Conservation (phyloP, 208 protist genomes). For the Leishmania tarentolae region DNA sequence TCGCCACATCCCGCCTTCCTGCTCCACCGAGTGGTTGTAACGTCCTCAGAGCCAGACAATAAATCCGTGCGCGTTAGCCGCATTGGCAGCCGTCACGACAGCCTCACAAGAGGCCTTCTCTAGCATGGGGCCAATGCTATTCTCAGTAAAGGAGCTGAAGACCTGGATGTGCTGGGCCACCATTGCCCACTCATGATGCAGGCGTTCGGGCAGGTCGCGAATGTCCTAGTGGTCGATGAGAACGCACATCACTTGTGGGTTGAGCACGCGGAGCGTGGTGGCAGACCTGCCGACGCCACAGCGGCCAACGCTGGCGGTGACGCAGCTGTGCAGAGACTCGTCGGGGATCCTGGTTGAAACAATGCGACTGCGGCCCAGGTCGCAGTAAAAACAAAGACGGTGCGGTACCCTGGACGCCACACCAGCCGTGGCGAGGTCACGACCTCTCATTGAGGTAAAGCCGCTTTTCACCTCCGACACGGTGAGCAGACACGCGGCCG, state of each 20-base stretch:
- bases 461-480: conserved; percentile 45
- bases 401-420: conserved; percentile 38
- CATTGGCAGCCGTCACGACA: conserved; percentile 39
- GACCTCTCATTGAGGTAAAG: conserved; percentile 31
- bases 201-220: conserved; percentile 38
- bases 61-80: conserved; percentile 64
- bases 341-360: conserved; percentile 25
- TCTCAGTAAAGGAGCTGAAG: conserved; percentile 92
- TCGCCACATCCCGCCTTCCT: conserved; percentile 83
- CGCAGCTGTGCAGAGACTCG: conserved; percentile 34
- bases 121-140: conserved; percentile 68
- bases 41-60: conserved; percentile 45
- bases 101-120: conserved; percentile 32
- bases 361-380: conserved; percentile 9
- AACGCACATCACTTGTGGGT: conserved; percentile 50
- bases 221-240: conserved; percentile 39
- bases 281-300: conserved; percentile 85
- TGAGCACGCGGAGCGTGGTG: conserved; percentile 67
- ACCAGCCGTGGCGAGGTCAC: conserved; percentile 33
- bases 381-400: conserved; percentile 56
- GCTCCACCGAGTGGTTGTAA: conserved; percentile 59
- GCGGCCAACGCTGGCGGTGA: conserved; percentile 66
- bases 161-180: conserved; percentile 98
- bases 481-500: conserved; percentile 52
- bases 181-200: conserved; percentile 88